phyloP scores from a whole-genome alignment of 2,329 filamentous ascomycete genomes.

The Amphichorda felina region DNA sequence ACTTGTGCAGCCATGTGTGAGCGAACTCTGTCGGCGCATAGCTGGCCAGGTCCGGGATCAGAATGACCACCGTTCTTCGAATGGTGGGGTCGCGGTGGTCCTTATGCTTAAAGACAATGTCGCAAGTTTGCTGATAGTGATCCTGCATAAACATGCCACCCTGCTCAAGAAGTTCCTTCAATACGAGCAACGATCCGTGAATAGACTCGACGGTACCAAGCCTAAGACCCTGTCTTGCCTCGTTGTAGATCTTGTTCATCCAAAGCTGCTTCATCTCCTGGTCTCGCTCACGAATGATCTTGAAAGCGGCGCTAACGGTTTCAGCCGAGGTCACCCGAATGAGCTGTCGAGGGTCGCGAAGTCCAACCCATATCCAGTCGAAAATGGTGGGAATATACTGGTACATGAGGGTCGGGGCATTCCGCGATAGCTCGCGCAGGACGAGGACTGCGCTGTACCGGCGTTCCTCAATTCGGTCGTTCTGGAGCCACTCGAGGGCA shows the following conservation, averaged over 20 bases:
- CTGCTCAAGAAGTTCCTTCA: slow-evolving; percentile 86
- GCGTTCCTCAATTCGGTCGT: slow-evolving; percentile 84
- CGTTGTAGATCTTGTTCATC: slow-evolving; percentile 85
- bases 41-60: slow-evolving; percentile 85
- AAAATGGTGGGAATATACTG: slow-evolving; percentile 91
- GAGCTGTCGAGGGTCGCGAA: slow-evolving; percentile 79
- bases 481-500: slow-evolving; percentile 91
- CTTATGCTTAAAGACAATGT: slow-evolving; percentile 84
- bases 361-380: slow-evolving; percentile 89
- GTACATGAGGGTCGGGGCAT: slow-evolving; percentile 92
- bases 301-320: slow-evolving; percentile 88
- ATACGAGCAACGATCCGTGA: slow-evolving; percentile 85
- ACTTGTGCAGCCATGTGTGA: slow-evolving; percentile 77
- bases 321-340: slow-evolving; percentile 89
- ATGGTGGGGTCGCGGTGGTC: slow-evolving; percentile 86
- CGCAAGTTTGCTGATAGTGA: slow-evolving; percentile 82
- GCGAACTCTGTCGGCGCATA: slow-evolving; percentile 90
- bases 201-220: slow-evolving; percentile 75
- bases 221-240: slow-evolving; percentile 69
- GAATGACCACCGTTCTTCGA: slow-evolving; percentile 75
- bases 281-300: slow-evolving; percentile 90
- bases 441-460: slow-evolving; percentile 89
- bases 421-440: slow-evolving; percentile 79
- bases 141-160: slow-evolving; percentile 99
- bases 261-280: slow-evolving; percentile 74